Conservation (phyloP, 306 rosid species). For the Acacia acuminata region DNA sequence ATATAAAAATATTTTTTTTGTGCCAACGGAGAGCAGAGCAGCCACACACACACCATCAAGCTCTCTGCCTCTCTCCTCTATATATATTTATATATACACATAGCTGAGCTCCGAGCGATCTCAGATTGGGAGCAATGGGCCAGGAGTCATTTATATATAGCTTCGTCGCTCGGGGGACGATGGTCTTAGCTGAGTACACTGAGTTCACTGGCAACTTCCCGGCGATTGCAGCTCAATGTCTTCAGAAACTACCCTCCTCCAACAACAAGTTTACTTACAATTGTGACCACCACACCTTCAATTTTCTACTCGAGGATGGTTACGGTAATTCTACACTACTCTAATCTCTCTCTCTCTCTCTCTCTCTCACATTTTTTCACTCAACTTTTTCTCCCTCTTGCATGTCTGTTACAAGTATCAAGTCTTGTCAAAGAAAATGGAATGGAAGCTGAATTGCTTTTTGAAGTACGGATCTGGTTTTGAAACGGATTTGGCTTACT, state of each 20-base stretch:
- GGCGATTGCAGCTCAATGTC: conserved; percentile 92
- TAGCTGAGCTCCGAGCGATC: not conserved
- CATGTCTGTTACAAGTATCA: not conserved
- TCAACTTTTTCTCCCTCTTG: not conserved
- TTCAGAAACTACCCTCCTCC: conserved; percentile 78
- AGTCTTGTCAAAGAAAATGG: not conserved
- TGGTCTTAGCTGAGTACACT: conserved; percentile 89
- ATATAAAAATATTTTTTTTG: too few relatives aligned
- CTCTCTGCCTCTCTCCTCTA: not conserved
- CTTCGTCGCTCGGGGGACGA: conserved; percentile 87
- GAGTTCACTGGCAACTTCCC: conserved; percentile 97
- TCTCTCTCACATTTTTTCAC: not conserved
- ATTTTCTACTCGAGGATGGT: conserved; percentile 85
- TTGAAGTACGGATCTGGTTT: conserved; percentile 47
- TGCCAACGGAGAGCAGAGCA: not conserved
- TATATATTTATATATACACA: not conserved
- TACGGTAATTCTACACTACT: conserved; percentile 49
- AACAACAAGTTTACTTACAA: conserved; percentile 89
- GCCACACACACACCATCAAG: not conserved
- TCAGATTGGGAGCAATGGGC: conserved; percentile 48
- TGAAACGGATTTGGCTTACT: conserved; percentile 17
- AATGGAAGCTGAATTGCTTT: conserved; percentile 30
- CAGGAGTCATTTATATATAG: conserved; percentile 89
- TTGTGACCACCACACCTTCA: conserved; percentile 92
- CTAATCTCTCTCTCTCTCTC: conserved; percentile 18